These are phyloP conservation scores for Psilocybe cubensis DNA, from an alignment of 768 basidiomycete species.

Conservation along the genomic window DNA sequence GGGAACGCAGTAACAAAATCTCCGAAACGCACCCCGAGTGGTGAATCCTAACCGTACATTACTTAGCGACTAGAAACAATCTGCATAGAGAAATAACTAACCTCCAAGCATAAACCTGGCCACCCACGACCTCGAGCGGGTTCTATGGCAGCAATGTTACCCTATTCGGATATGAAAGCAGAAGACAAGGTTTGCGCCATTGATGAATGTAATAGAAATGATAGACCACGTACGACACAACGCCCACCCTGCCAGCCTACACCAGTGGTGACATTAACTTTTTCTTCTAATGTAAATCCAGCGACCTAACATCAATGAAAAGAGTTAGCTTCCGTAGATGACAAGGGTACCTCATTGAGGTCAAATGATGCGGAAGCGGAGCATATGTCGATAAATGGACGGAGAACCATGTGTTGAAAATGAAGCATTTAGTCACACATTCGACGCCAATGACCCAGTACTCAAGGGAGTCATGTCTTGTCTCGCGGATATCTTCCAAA, in stretches of 20 bases:
- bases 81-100: constrained; percentile 19
- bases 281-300: constrained; percentile 58
- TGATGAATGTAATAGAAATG: neutral
- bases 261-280: constrained; percentile 67
- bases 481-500: neutral
- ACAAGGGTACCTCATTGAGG: neutral
- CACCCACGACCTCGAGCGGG: constrained; percentile 47
- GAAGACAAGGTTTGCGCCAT: neutral
- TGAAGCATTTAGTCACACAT: neutral
- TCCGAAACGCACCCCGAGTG: constrained; percentile 76
- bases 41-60: constrained; percentile 53
- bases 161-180: constrained; percentile 30
- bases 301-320: constrained; percentile 15
- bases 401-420: neutral
- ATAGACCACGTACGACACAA: constrained; percentile 58
- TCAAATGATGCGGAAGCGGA: neutral
- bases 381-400: neutral
- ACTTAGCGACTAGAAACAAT: neutral
- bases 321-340: neutral
- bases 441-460: neutral
- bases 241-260: constrained; percentile 66
- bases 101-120: constrained; percentile 77
- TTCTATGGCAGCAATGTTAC: constrained; percentile 60
- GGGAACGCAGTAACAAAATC: constrained; percentile 83
- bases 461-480: neutral